Percentiles rank a stretch among this genome's conserved stretches.
phyloP scores from a whole-genome alignment of 2,329 filamentous ascomycete genomes.

The Diaporthe citri region DNA sequence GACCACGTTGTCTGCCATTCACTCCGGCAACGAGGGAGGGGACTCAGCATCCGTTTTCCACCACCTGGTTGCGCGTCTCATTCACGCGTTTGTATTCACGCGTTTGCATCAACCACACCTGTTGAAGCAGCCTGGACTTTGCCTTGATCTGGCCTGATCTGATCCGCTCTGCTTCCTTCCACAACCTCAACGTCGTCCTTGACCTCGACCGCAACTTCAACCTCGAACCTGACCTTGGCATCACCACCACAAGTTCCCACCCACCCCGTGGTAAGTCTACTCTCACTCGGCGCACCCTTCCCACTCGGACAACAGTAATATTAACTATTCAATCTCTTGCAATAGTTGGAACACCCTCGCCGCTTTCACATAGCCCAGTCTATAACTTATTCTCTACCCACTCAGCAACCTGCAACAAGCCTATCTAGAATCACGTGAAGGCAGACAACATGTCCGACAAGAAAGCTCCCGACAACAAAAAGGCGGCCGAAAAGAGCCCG shows the following conservation, averaged over 20 bases:
- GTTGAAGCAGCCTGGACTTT: not conserved
- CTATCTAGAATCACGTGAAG: not conserved
- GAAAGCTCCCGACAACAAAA: not conserved
- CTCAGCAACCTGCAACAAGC: not conserved
- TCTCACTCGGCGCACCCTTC: too few relatives aligned
- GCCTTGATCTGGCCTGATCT: not conserved
- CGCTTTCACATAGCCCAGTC: not conserved
- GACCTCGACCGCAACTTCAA: not conserved
- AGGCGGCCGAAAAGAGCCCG: not conserved
- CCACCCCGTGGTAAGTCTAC: not conserved
- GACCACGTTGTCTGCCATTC: not conserved
- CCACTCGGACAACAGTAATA: not conserved
- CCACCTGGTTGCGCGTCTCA: not conserved
- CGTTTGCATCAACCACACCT: not conserved
- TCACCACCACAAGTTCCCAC: not conserved
- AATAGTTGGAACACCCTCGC: not conserved
- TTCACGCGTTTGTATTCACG: constrained; percentile 1
- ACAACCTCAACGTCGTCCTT: not conserved
- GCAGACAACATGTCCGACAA: not conserved
- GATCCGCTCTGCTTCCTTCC: not conserved
- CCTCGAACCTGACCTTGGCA: not conserved
- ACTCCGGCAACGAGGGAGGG: not conserved
- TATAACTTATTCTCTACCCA: constrained; percentile 3
- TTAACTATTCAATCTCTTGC: not conserved
- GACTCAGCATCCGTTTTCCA: not conserved